Base-by-base conservation (phyloP, 371 early-diverging fungal species). In the Conidiobolus incongruus region DNA sequence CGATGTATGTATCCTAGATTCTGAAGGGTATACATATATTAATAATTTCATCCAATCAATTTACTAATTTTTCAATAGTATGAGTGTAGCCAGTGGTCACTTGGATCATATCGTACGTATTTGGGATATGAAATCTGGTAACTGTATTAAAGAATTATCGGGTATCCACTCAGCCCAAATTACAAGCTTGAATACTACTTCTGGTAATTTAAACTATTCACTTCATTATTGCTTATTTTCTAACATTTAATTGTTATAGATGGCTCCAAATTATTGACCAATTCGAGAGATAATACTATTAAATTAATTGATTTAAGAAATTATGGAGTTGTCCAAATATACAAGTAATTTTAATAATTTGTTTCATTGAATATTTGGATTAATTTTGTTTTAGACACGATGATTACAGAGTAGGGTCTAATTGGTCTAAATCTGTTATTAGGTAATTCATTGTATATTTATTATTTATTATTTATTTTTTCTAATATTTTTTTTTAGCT, bases 271-370 rank as follows among this genome's bases (percentile, higher is more conserved):
- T 44, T 95, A 1, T 55, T 92, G 59, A 87, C 92, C 8, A 88
- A 81, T 52, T 89, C 91, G 19, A 65, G 88, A 38, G 96, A 95
- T 55, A 86, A 91, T 54, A 84, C 84, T 11, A 59, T 95, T 10
- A 74, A 83, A 44, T 53, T 88, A 13, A 56, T 91, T 38, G 90
- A 90, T 52, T 51, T 81, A 12, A 54, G 80, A 19, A 86, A 72
- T 38, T 89, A 77, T 48, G 75, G 78, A 35, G 61, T 76, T 10
- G 50, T 81, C 2, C 59, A 65, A 8, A 72, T 77, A 15, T 72
- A 72, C 19, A 62, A 68, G 70, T 66, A 61, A 12, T 12, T 19
- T 7, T 1, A 50, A 49, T 56, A 46, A 40, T 45, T 40, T 41
- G 17, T 35, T 6, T n/a, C n/a, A n/a, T n/a, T n/a, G n/a, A n/a